Evolutionary conservation across 495 filamentous ascomycete genomes (phyloP).

Genomic region (Penicillium herquei): DNA sequence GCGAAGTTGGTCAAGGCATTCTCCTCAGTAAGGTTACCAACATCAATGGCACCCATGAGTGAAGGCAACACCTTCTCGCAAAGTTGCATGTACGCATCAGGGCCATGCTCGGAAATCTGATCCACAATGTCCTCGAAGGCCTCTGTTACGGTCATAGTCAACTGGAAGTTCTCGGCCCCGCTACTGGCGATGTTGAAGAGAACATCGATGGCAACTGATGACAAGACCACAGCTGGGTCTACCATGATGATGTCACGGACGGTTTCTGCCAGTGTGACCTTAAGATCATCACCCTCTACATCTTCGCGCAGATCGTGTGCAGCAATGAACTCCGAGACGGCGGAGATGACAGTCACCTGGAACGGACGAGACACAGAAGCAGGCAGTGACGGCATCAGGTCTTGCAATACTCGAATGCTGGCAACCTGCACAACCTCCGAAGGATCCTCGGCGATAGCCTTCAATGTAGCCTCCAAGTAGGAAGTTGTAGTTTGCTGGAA

Average conservation of each 20-base stretch:
- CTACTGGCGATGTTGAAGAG: conserved; percentile 87
- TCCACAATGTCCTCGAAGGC: conserved; percentile 84
- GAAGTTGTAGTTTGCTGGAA: conserved; percentile 52
- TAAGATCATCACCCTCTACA: conserved; percentile 82
- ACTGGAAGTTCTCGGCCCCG: conserved; percentile 83
- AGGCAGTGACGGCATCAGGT: conserved; percentile 64
- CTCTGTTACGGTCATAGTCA: conserved; percentile 79
- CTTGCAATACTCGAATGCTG: conserved; percentile 84
- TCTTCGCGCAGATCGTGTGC: conserved; percentile 77
- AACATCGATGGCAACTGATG: conserved; percentile 71
- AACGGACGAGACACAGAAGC: conserved; percentile 53
- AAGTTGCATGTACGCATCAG: conserved; percentile 72
- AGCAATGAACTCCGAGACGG: conserved; percentile 74
- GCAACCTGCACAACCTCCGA: conserved; percentile 89
- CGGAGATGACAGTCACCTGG: conserved; percentile 70
- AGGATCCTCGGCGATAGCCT: conserved; percentile 68
- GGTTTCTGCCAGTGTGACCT: conserved; percentile 87
- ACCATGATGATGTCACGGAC: conserved; percentile 78
- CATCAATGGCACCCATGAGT: conserved; percentile 82
- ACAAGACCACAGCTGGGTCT: conserved; percentile 69
- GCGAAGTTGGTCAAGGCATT: conserved; percentile 81
- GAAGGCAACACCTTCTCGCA: conserved; percentile 86
- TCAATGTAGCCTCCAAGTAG: conserved; percentile 73
- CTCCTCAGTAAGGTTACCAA: conserved; percentile 79
- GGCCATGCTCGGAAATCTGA: conserved; percentile 59